Evolutionary conservation across 345 rosid genomes (phyloP).

Genomic region (Pistacia integerrima): DNA sequence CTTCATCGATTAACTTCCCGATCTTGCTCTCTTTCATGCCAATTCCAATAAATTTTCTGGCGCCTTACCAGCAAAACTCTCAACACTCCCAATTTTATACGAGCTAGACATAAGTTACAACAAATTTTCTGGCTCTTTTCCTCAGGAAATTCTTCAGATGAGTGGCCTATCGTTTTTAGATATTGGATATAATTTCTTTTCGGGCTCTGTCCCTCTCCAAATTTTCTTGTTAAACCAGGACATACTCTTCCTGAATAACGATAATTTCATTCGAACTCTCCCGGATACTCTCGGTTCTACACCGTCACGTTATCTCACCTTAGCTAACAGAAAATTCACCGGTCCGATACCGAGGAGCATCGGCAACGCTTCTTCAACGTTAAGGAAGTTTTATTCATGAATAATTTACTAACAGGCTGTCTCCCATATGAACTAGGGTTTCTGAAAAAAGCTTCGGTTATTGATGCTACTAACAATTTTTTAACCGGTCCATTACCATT

Average conservation of each 20-base stretch:
- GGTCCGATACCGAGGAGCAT: slow-evolving; percentile 43
- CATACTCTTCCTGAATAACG: slow-evolving; percentile 46
- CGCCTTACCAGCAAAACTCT: slow-evolving; percentile 27
- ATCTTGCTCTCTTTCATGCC: slow-evolving; percentile 58
- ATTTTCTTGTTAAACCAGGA: slow-evolving; percentile 34
- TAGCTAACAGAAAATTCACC: slow-evolving; percentile 47
- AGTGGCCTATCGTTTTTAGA: slow-evolving; percentile 35
- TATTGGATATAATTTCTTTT: slow-evolving; percentile 43
- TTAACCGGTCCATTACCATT: slow-evolving; percentile 49
- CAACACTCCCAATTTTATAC: slow-evolving; percentile 28
- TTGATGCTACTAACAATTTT: slow-evolving; percentile 41
- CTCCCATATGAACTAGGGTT: slow-evolving; percentile 49
- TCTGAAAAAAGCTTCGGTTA: slow-evolving; percentile 28
- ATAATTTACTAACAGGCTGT: slow-evolving; percentile 40
- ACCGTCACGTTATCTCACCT: slow-evolving; percentile 34
- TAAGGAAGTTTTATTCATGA: slow-evolving; percentile 40
- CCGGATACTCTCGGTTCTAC: slow-evolving; percentile 39
- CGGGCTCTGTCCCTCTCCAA: slow-evolving; percentile 41
- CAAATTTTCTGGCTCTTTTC: slow-evolving; percentile 34
- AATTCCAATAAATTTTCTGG: slow-evolving; percentile 53
- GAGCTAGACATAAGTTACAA: slow-evolving; percentile 53
- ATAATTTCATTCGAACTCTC: slow-evolving; percentile 33
- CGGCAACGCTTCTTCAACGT: slow-evolving; percentile 25
- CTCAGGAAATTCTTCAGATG: slow-evolving; percentile 26
- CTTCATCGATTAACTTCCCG: slow-evolving; percentile 48